Percentiles rank a stretch among this genome's conserved stretches.
phyloP scores from a whole-genome alignment of 2,329 filamentous ascomycete species.

The Aspergillus sojae region DNA sequence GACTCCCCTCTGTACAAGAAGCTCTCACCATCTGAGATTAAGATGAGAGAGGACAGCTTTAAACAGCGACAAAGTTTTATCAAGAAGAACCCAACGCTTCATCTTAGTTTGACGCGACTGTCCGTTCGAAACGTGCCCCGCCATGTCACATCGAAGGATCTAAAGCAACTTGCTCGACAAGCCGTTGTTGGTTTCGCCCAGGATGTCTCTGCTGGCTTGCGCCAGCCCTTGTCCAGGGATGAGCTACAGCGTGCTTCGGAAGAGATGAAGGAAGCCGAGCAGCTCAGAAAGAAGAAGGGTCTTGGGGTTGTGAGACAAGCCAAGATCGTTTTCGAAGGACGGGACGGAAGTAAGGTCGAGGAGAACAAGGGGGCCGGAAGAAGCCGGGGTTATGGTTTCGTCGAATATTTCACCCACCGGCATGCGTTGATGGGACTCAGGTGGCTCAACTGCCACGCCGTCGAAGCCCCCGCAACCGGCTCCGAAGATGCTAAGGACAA shows the following conservation, averaged over 20 bases:
- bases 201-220: constrained; percentile 78
- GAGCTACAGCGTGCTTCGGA: constrained; percentile 79
- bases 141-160: constrained; percentile 77
- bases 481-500: constrained; percentile 61
- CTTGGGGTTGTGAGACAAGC: constrained; percentile 89
- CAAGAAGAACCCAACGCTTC: constrained; percentile 84
- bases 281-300: constrained; percentile 74
- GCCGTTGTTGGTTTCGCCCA: constrained; percentile 93
- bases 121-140: constrained; percentile 90
- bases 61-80: constrained; percentile 89
- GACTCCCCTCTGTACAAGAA: constrained; percentile 76
- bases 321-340: constrained; percentile 91
- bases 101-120: constrained; percentile 85
- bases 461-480: constrained; percentile 44
- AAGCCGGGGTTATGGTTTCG: constrained; percentile 93
- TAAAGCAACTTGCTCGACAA: constrained; percentile 87
- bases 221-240: constrained; percentile 83
- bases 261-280: constrained; percentile 79
- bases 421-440: constrained; percentile 93
- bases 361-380: constrained; percentile 77
- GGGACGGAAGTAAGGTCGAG: constrained; percentile 78
- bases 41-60: constrained; percentile 83
- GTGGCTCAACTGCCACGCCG: constrained; percentile 81
- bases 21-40: constrained; percentile 76
- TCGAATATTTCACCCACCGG: constrained; percentile 92